A percentile compares a stretch with the other conserved stretches of the same genome.
Conservation (phyloP, 768 basidiomycete genomes). For the Grammothele lineata region DNA sequence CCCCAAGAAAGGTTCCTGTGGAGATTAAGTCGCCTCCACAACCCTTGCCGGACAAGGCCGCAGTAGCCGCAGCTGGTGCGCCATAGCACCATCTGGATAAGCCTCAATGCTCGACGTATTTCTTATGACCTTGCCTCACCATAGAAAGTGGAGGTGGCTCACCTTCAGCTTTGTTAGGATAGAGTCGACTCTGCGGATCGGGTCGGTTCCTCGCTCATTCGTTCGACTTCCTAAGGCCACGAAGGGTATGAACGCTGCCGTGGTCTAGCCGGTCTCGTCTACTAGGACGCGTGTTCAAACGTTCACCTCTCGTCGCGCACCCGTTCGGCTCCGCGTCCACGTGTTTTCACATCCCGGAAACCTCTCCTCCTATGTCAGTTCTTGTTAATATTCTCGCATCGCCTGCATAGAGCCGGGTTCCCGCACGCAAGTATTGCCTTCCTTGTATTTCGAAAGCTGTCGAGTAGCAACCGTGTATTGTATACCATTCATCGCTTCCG, state of each 20-base stretch:
- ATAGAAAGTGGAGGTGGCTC: slow-evolving; percentile 4
- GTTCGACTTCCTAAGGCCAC: slow-evolving; percentile 6
- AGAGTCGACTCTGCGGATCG: slow-evolving; percentile 1
- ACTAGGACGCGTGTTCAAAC: background rate
- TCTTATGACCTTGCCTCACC: background rate
- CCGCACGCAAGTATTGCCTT: background rate
- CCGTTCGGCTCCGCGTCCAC: slow-evolving; percentile 1
- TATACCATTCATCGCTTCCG: slow-evolving; percentile 2
- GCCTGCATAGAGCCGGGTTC: background rate
- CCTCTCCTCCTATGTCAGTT: background rate
- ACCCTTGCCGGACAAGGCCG: slow-evolving; percentile 57
- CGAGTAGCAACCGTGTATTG: slow-evolving; percentile 15
- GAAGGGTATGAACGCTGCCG: too few relatives aligned
- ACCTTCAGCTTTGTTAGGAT: slow-evolving; percentile 2
- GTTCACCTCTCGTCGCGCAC: background rate
- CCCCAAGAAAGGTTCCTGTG: slow-evolving; percentile 35
- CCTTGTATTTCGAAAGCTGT: slow-evolving; percentile 13
- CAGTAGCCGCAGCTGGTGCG: slow-evolving; percentile 41
- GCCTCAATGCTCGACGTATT: background rate
- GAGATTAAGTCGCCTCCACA: slow-evolving; percentile 58
- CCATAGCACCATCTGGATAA: slow-evolving; percentile 18
- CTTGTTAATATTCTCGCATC: too few relatives aligned
- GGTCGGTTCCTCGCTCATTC: slow-evolving; percentile 1
- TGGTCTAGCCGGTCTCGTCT: background rate
- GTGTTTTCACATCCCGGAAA: slow-evolving; percentile 1